phyloP scores from a whole-genome alignment of 768 basidiomycete species.

The Boletus sensibilis region DNA sequence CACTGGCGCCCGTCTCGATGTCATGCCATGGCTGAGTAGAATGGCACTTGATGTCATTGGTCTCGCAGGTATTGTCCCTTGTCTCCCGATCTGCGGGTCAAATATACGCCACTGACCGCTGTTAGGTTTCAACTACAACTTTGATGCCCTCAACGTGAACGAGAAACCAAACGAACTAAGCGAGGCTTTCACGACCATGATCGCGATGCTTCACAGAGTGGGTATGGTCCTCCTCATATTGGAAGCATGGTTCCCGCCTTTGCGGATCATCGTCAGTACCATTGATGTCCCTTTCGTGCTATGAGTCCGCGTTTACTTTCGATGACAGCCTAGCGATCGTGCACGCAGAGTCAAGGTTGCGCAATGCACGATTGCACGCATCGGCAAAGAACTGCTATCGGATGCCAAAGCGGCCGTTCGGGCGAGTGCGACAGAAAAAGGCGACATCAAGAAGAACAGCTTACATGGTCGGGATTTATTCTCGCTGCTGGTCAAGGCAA shows the following conservation, averaged over 20 bases:
- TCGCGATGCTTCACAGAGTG: slow-evolving; percentile 1
- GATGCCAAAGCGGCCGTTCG: slow-evolving; percentile 4
- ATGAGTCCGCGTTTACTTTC: background rate
- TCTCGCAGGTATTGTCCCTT: slow-evolving; percentile 25
- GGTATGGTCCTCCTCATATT: slow-evolving; percentile 33
- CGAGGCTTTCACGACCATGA: slow-evolving; percentile 31
- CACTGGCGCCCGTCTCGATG: slow-evolving; percentile 24
- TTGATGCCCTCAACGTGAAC: slow-evolving; percentile 29
- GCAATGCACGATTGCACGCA: slow-evolving; percentile 43
- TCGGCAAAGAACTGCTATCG: slow-evolving; percentile 50
- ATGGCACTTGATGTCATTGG: slow-evolving; percentile 38
- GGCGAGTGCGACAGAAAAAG: slow-evolving; percentile 14
- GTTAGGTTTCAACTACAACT: slow-evolving; percentile 39
- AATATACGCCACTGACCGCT: background rate
- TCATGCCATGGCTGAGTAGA: slow-evolving; percentile 33
- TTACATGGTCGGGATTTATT: too few relatives aligned
- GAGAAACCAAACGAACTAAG: slow-evolving; percentile 30
- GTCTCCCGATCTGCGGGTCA: background rate
- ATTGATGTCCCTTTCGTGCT: background rate
- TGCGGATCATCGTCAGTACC: slow-evolving; percentile 40
- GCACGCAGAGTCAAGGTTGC: slow-evolving; percentile 25
- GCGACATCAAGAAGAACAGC: slow-evolving; percentile 32
- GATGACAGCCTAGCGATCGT: slow-evolving; percentile 23
- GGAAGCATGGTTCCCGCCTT: slow-evolving; percentile 34
- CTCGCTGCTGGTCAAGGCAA: too few relatives aligned